phyloP scores from a whole-genome alignment of 495 filamentous ascomycete species.

The Amorphotheca resinae region DNA sequence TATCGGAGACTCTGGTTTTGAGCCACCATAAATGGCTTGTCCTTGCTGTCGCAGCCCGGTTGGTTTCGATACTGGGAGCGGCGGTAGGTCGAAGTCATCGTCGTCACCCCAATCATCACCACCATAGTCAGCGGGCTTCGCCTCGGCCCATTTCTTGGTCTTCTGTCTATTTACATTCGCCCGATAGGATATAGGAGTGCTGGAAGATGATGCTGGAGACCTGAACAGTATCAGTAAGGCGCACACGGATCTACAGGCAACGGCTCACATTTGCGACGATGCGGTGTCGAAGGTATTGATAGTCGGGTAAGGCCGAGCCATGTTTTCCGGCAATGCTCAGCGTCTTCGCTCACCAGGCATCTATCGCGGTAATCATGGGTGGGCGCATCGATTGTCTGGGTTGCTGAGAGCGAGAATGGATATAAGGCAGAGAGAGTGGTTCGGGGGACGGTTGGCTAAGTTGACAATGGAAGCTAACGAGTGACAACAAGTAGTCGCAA shows the following conservation, averaged over 20 bases:
- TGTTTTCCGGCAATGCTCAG: slow-evolving; percentile 6
- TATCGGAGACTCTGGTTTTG: neutral
- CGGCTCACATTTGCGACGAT: slow-evolving; percentile 14
- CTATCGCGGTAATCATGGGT: slow-evolving; percentile 12
- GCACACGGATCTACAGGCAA: neutral
- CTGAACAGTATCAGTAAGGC: slow-evolving; percentile 11
- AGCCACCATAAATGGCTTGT: slow-evolving; percentile 12
- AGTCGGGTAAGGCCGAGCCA: slow-evolving; percentile 17
- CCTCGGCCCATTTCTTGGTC: slow-evolving; percentile 91
- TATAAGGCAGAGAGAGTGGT: too few relatives aligned
- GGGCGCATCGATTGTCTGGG: slow-evolving; percentile 8
- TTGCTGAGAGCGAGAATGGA: too few relatives aligned
- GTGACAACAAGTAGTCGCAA: too few relatives aligned
- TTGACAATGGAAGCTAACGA: too few relatives aligned
- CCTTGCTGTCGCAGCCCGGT: slow-evolving; percentile 26
- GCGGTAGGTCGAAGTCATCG: slow-evolving; percentile 43
- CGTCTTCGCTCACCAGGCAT: slow-evolving; percentile 11
- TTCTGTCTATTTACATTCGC: slow-evolving; percentile 83
- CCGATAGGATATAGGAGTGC: slow-evolving; percentile 29
- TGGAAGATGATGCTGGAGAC: slow-evolving; percentile 8
- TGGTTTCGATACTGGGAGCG: slow-evolving; percentile 29
- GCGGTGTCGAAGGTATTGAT: slow-evolving; percentile 14
- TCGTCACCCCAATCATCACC: slow-evolving; percentile 91
- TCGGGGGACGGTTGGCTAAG: too few relatives aligned
- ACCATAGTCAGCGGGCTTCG: slow-evolving; percentile 77